Evolutionary conservation across 768 basidiomycete genomes (phyloP).

Genomic region (Calocybe cyanea): DNA sequence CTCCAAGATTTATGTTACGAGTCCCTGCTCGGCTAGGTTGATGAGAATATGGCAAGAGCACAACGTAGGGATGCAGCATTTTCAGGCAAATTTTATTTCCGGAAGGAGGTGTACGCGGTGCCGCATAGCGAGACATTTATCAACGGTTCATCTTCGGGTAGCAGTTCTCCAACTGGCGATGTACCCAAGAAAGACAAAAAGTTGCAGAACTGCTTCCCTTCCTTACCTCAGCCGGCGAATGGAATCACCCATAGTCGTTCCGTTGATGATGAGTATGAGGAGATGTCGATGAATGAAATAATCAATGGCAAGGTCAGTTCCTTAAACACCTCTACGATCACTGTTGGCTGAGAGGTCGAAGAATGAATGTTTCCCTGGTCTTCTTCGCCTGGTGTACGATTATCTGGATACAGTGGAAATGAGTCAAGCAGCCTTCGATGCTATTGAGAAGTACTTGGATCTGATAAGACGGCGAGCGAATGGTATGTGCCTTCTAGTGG

Average conservation of each 20-base stretch:
- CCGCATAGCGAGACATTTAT: constrained; percentile 41
- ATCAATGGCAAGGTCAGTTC: constrained; percentile 82
- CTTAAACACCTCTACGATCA: constrained; percentile 1
- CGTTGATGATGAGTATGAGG: constrained; percentile 82
- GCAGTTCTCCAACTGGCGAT: constrained; percentile 32
- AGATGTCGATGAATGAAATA: constrained; percentile 90
- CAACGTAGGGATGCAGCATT: constrained; percentile 78
- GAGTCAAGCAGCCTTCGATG: constrained; percentile 49
- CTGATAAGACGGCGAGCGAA: constrained; percentile 75
- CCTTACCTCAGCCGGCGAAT: constrained; percentile 47
- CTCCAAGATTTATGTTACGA: background rate
- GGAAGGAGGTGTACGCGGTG: constrained; percentile 75
- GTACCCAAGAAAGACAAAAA: constrained; percentile 55
- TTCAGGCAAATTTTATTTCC: constrained; percentile 82
- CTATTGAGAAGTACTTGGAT: constrained; percentile 75
- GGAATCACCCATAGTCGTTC: constrained; percentile 35
- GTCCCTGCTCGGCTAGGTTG: constrained; percentile 56
- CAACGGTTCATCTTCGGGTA: constrained; percentile 43
- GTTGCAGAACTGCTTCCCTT: constrained; percentile 70
- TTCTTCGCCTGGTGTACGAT: constrained; percentile 74
- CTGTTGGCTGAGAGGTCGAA: constrained; percentile 22
- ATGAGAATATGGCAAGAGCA: constrained; percentile 93
- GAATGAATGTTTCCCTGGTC: constrained; percentile 69
- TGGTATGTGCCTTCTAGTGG: constrained; percentile 44
- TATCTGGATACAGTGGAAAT: constrained; percentile 88